A percentile compares a stretch with the other conserved stretches of the same genome.
These are phyloP conservation scores for Acacia crassicarpa DNA, from an alignment of 306 rosid genomes.

Conservation along the genomic window DNA sequence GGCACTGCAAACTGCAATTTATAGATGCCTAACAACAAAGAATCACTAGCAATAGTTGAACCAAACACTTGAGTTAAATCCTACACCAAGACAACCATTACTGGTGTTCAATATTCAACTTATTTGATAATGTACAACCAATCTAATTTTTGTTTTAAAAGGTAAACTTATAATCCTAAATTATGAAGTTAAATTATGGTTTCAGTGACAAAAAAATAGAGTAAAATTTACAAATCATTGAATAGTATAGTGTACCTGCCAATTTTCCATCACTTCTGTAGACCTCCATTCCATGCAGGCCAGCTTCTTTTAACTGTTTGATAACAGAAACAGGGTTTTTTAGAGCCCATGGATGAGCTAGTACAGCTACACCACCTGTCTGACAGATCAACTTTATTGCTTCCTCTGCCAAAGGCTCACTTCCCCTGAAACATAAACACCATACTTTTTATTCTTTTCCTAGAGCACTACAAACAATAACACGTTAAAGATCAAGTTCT, in stretches of 20 bases:
- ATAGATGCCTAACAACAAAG: background rate
- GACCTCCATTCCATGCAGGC: slow-evolving; percentile 98
- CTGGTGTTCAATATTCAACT: background rate
- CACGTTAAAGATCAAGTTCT: slow-evolving; percentile 28
- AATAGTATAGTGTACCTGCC: slow-evolving; percentile 50
- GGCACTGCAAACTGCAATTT: background rate
- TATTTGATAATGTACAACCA: background rate
- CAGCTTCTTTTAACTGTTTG: slow-evolving; percentile 81
- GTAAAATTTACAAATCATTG: background rate
- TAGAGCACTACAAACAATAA: slow-evolving; percentile 9
- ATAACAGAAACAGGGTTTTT: slow-evolving; percentile 70
- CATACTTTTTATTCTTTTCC: slow-evolving; percentile 2
- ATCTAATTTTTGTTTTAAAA: slow-evolving; percentile 18
- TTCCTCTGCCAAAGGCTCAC: slow-evolving; percentile 82
- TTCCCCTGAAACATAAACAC: slow-evolving; percentile 66
- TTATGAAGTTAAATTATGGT: slow-evolving; percentile 9
- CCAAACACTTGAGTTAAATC: background rate
- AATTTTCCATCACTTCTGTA: slow-evolving; percentile 88
- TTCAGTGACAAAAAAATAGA: slow-evolving; percentile 1
- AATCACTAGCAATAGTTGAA: background rate
- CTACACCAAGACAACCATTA: background rate
- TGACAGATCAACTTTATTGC: slow-evolving; percentile 73
- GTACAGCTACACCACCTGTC: slow-evolving; percentile 87
- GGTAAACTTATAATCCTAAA: slow-evolving; percentile 4
- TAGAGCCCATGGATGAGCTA: slow-evolving; percentile 99